phyloP scores from a whole-genome alignment of 345 rosid genomes.

The Ceriops tagal region DNA sequence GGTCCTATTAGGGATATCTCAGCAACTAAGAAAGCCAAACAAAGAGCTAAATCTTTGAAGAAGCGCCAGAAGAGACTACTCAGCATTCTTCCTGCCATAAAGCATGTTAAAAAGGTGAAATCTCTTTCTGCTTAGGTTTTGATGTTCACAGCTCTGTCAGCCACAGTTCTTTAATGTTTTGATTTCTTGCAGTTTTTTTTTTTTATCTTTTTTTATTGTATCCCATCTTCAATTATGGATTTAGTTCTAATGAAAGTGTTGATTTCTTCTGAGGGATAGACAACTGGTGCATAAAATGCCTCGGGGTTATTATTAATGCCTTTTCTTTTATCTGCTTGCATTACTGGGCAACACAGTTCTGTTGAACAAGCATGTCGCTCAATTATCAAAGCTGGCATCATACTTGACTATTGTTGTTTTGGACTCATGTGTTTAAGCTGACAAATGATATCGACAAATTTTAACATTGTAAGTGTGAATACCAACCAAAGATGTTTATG shows the following conservation, averaged over 20 bases:
- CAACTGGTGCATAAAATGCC: not conserved
- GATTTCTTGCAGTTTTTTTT: not conserved
- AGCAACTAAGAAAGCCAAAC: conserved; percentile 48
- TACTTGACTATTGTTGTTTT: too few species aligned
- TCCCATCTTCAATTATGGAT: not conserved
- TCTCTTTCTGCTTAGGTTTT: conserved; percentile 28
- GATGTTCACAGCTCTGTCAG: not conserved
- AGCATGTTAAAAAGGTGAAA: conserved; percentile 53
- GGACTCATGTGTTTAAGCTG: too few species aligned
- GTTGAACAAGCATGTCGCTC: too few species aligned
- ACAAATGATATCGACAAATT: too few species aligned
- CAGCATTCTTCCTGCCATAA: conserved; percentile 37
- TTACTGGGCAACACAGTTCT: too few species aligned
- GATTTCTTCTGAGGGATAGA: not conserved
- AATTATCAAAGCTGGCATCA: too few species aligned
- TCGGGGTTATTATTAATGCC: not conserved
- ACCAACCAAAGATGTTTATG: too few species aligned
- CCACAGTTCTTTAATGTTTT: not conserved
- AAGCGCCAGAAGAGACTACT: conserved; percentile 50
- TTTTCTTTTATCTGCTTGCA: not conserved
- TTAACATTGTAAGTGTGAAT: too few species aligned
- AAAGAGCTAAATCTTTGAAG: conserved; percentile 45
- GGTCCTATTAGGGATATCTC: conserved; percentile 76
- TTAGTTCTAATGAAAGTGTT: not conserved
- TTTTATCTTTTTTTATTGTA: not conserved